A percentile compares a stretch with the other conserved stretches of the same genome.
Evolutionary conservation across 164 flowering plant genomes (phyloP).

Genomic region (Chimonanthus salicifolius): DNA sequence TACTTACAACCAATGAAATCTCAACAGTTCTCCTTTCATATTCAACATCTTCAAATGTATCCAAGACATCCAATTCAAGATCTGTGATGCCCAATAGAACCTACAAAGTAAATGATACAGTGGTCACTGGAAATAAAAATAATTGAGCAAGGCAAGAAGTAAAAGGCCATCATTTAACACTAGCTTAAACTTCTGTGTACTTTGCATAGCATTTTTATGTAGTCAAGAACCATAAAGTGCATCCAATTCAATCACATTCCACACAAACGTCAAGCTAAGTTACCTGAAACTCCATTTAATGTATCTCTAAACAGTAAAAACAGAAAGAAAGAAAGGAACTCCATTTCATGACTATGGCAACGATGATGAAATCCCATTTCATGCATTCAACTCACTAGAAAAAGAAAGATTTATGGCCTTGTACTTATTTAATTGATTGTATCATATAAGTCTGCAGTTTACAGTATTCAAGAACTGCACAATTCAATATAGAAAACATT

Average conservation of each 20-base stretch:
- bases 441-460: no score
- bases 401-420: not conserved
- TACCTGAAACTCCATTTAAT: not conserved
- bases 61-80: slow-evolving; percentile 63
- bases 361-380: no score
- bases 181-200: not conserved
- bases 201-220: not conserved
- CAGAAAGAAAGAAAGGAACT: no score
- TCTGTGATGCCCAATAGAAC: slow-evolving; percentile 58
- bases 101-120: slow-evolving; percentile 29
- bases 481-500: no score
- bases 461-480: no score
- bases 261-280: not conserved
- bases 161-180: not conserved
- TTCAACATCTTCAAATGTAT: slow-evolving; percentile 77
- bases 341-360: no score
- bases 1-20: slow-evolving; percentile 46
- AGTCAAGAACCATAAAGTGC: not conserved
- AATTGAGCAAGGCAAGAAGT: not conserved
- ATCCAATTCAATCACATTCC: not conserved
- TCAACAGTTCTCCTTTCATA: slow-evolving; percentile 60
- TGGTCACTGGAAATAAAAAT: not conserved
- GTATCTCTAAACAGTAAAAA: no score
- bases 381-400: no score
- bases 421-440: not conserved